Evolutionary conservation across 1,284 basidiomycete genomes (phyloP), one percentile per base, ranked within the genome.

Genomic region (Coniferiporia weirii): DNA sequence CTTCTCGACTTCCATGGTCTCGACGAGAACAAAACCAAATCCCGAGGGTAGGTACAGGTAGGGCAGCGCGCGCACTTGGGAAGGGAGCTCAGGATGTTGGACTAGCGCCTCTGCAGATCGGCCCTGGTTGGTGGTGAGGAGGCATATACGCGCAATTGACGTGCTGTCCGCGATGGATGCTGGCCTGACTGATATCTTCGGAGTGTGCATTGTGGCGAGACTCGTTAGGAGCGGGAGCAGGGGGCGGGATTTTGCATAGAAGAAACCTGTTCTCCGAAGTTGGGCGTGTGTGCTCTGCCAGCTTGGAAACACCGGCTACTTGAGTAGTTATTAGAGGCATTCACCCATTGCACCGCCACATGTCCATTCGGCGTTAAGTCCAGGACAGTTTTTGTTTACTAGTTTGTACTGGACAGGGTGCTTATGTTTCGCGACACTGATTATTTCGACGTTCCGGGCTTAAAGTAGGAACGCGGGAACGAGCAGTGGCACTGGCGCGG

Each of bases 11-110:
- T 50, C 40, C 4, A 15, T 45, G 32, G 53, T 44, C 40, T 60
- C 59, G 27, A 60, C 55, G 40, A 61, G 60, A 13, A 61, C 55
- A 45, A 52, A 61, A 8, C 36, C 40, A 45, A 61, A 61, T 2
- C 60, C 60, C 2, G 60, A 61, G 36, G 60, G 55, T 1, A 61
- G 55, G 45, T 61, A 49, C 34, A 61, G 51, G 15, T 61, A 61
- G 34, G 60, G 60, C 7, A 61, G 40, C 3, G 55, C 53, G 27
- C 40, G 32, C 17, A 57, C 51, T 40, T 57, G 54, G 7, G 54
- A 27, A n/a, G 60, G 60, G 17, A 61, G 51, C 19, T 53, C 49
- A 17, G 50, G 60, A 50, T 61, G 60, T 15, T 35, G 54, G n/a
- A 57, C 36, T 10, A 38, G 22, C n/a, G 17, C 17, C 48, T 51